phyloP scores from a whole-genome alignment of 1,284 basidiomycete species.

The Phellopilus nigrolimitatus region DNA sequence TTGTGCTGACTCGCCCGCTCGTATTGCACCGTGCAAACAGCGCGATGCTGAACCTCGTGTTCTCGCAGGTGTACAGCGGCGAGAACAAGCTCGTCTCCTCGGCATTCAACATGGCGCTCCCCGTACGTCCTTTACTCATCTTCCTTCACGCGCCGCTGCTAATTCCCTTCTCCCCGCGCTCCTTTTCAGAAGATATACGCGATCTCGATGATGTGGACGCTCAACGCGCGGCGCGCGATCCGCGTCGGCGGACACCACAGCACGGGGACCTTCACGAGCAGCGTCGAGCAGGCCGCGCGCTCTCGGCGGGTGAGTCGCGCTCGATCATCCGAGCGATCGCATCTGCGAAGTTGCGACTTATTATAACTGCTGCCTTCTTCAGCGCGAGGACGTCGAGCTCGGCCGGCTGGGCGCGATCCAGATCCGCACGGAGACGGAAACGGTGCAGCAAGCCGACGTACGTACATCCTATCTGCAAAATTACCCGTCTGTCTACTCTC shows the following conservation, averaged over 20 bases:
- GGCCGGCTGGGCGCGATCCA: slow-evolving; percentile 9
- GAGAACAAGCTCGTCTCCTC: slow-evolving; percentile 27
- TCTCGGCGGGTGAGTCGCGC: background rate
- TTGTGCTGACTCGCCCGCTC: background rate
- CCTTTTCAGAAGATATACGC: slow-evolving; percentile 28
- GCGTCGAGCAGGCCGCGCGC: background rate
- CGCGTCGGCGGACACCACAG: slow-evolving; percentile 3
- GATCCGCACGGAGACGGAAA: slow-evolving; percentile 13
- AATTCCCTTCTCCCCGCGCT: background rate
- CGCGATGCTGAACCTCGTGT: slow-evolving; percentile 33
- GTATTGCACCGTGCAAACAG: slow-evolving; percentile 20
- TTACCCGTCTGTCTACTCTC: background rate
- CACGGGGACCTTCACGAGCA: slow-evolving; percentile 4
- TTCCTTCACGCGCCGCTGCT: background rate
- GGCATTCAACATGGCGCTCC: slow-evolving; percentile 28
- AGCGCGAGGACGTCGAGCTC: slow-evolving; percentile 11
- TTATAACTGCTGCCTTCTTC: background rate
- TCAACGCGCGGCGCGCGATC: slow-evolving; percentile 21
- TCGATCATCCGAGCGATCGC: background rate
- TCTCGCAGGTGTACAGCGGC: slow-evolving; percentile 30
- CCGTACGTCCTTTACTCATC: slow-evolving; percentile 12
- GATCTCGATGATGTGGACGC: slow-evolving; percentile 23
- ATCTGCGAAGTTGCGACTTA: background rate
- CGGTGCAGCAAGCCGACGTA: slow-evolving; percentile 9
- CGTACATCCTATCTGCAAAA: background rate